Conservation (phyloP, 768 basidiomycete species). For the Exidia glandulosa region DNA sequence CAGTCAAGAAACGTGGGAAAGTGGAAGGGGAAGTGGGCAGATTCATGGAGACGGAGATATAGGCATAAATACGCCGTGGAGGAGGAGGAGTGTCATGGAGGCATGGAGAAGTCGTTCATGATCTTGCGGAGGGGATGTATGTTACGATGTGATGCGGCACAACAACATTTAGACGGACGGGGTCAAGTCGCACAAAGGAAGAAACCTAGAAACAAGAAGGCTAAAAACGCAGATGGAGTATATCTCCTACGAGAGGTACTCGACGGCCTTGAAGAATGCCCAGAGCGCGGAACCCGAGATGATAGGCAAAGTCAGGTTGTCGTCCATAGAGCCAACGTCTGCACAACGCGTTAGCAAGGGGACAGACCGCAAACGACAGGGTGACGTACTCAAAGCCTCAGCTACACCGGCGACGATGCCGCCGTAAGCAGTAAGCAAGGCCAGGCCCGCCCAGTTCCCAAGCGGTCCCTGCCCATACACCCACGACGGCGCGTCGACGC, state of each 20-base stretch:
- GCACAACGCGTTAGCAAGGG: neutral
- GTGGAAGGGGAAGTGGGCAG: too few species aligned
- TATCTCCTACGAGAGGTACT: neutral
- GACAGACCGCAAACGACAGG: neutral
- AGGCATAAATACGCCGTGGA: neutral
- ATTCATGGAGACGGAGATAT: neutral
- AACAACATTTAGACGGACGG: too few species aligned
- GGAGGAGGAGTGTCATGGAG: neutral
- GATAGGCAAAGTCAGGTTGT: constrained; percentile 84
- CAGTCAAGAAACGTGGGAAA: too few species aligned
- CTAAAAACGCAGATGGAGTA: neutral
- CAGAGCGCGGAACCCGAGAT: constrained; percentile 67
- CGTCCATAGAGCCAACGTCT: constrained; percentile 81
- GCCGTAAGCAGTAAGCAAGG: constrained; percentile 46
- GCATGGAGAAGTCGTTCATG: neutral
- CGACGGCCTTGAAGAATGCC: constrained; percentile 24
- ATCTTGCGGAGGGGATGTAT: too few species aligned
- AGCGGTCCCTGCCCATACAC: constrained; percentile 16
- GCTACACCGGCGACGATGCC: constrained; percentile 75
- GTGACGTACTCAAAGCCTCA: constrained; percentile 83
- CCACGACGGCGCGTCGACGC: constrained; percentile 20
- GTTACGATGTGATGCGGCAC: neutral
- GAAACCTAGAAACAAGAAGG: too few species aligned
- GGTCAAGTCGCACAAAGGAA: neutral
- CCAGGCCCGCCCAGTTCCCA: constrained; percentile 41